These are phyloP conservation scores for Beta macrorhiza DNA, from an alignment of 179 eudicot genomes.

Conservation along the genomic window DNA sequence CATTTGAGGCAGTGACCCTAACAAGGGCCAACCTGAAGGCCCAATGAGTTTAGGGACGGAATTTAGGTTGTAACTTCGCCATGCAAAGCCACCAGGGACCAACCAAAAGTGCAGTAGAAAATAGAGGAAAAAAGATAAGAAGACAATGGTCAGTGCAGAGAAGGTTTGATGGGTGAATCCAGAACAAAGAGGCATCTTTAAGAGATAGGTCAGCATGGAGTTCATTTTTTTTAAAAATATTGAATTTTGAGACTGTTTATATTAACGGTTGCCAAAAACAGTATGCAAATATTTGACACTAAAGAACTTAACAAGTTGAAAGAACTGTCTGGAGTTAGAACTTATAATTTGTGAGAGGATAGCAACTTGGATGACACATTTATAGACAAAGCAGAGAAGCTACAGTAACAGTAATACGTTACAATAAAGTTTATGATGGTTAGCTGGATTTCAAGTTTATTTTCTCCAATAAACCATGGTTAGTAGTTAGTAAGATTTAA, in stretches of 20 bases:
- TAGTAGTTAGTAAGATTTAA: slow-evolving; percentile 3
- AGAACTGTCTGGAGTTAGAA: slow-evolving; percentile 19
- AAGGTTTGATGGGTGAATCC: slow-evolving; percentile 33
- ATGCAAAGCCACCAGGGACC: slow-evolving; percentile 46
- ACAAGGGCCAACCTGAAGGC: slow-evolving; percentile 41
- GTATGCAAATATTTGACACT: background rate
- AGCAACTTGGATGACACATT: slow-evolving; percentile 22
- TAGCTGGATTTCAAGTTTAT: slow-evolving; percentile 11
- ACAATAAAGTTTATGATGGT: slow-evolving; percentile 16
- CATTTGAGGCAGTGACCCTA: slow-evolving; percentile 40
- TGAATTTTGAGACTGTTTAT: background rate
- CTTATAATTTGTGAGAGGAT: slow-evolving; percentile 7
- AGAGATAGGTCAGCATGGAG: slow-evolving; percentile 26
- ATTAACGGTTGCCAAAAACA: background rate
- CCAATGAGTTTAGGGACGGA: slow-evolving; percentile 30
- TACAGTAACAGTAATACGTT: slow-evolving; percentile 1
- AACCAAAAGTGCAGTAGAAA: slow-evolving; percentile 40
- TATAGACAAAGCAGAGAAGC: slow-evolving; percentile 16
- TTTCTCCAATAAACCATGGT: slow-evolving; percentile 16
- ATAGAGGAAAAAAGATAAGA: slow-evolving; percentile 32
- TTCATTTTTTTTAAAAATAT: slow-evolving; percentile 23
- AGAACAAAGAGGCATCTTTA: slow-evolving; percentile 22
- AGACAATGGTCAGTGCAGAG: slow-evolving; percentile 20
- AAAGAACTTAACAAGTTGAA: slow-evolving; percentile 8
- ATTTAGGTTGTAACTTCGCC: slow-evolving; percentile 33